Percentiles rank a stretch among this genome's conserved stretches.
These are phyloP conservation scores for Skeletonema tropicum DNA, from an alignment of 108 stramenopile genomes.

Conservation along the genomic window DNA sequence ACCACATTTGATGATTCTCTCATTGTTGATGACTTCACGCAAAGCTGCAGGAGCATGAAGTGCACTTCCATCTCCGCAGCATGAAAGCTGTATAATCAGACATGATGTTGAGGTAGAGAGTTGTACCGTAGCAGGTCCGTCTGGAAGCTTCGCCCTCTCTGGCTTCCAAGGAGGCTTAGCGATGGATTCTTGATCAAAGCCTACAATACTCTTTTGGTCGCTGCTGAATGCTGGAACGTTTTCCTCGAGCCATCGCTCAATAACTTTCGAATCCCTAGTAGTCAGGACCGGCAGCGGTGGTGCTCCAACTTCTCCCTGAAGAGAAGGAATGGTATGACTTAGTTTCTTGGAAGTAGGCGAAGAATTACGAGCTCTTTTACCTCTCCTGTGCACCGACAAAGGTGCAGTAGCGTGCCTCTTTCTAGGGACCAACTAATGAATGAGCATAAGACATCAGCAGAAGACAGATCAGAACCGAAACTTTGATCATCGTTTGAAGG, in stretches of 20 bases:
- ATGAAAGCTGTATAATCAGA: slow-evolving; percentile 66
- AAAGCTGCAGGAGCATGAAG: slow-evolving; percentile 45
- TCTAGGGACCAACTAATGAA: neutral
- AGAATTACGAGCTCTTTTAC: neutral
- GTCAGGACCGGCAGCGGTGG: slow-evolving; percentile 55
- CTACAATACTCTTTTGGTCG: slow-evolving; percentile 24
- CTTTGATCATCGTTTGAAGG: neutral
- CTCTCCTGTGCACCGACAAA: neutral
- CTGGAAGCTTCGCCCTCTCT: slow-evolving; percentile 39
- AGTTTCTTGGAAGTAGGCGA: slow-evolving; percentile 10
- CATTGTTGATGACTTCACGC: slow-evolving; percentile 48
- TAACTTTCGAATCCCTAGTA: slow-evolving; percentile 56
- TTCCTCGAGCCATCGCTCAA: slow-evolving; percentile 61
- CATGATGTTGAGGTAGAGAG: slow-evolving; percentile 58
- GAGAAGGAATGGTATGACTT: slow-evolving; percentile 23
- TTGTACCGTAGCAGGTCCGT: slow-evolving; percentile 71
- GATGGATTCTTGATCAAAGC: slow-evolving; percentile 49
- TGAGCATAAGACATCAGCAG: neutral
- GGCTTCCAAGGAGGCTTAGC: slow-evolving; percentile 52
- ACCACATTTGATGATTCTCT: slow-evolving; percentile 62
- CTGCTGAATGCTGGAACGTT: slow-evolving; percentile 29
- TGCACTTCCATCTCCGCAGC: slow-evolving; percentile 37
- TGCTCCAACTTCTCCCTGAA: slow-evolving; percentile 33
- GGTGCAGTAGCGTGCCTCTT: neutral
- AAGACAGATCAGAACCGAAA: neutral